Conservation (phyloP, 495 filamentous ascomycete genomes). For the Aspergillus indologenus region DNA sequence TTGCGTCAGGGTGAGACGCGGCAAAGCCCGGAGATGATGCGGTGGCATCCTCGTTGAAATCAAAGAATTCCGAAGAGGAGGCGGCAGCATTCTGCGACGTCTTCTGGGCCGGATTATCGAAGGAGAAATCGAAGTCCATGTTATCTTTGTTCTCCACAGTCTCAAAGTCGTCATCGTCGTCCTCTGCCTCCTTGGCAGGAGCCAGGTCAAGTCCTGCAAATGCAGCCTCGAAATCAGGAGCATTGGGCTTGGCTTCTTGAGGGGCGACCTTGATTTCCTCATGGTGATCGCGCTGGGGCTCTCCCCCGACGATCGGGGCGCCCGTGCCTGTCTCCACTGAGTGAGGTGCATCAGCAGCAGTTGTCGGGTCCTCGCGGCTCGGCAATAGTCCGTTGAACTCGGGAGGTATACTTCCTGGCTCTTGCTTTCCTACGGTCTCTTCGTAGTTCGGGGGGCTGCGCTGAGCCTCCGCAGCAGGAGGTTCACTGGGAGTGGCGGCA, state of each 20-base stretch:
- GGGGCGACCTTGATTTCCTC: slow-evolving; percentile 13
- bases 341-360: slow-evolving; percentile 46
- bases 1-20: slow-evolving; percentile 28
- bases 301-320: slow-evolving; percentile 41
- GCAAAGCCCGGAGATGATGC: slow-evolving; percentile 46
- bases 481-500: slow-evolving; percentile 24
- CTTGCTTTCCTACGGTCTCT: slow-evolving; percentile 33
- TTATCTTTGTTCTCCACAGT: slow-evolving; percentile 40
- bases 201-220: slow-evolving; percentile 73
- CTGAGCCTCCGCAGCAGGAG: slow-evolving; percentile 54
- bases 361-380: slow-evolving; percentile 59
- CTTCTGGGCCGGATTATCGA: slow-evolving; percentile 47
- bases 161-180: slow-evolving; percentile 58
- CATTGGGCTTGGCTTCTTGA: slow-evolving; percentile 31
- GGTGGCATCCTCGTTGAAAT: slow-evolving; percentile 50
- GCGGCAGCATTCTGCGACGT: slow-evolving; percentile 20
- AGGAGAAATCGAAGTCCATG: slow-evolving; percentile 69
- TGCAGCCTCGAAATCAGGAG: slow-evolving; percentile 78
- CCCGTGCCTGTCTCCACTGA: slow-evolving; percentile 41
- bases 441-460: slow-evolving; percentile 65
- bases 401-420: slow-evolving; percentile 47
- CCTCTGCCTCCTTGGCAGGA: slow-evolving; percentile 72
- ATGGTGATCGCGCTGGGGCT: slow-evolving; percentile 26
- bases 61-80: slow-evolving; percentile 39
- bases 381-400: slow-evolving; percentile 66